Evolutionary conservation across 352 stramenopile species (phyloP).

Genomic region (Phytophthora lateralis): DNA sequence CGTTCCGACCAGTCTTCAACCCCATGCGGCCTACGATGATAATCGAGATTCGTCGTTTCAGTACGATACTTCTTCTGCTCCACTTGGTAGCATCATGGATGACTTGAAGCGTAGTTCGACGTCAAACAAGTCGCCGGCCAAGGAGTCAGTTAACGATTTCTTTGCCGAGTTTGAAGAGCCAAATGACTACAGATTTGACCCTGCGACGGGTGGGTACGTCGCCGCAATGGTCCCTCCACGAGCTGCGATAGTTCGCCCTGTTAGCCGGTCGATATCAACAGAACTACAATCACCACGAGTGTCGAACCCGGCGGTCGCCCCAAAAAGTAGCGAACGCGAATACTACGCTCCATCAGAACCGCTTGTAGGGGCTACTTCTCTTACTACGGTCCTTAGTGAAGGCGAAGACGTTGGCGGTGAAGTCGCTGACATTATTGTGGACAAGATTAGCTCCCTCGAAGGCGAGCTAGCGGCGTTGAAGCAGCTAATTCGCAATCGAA

Average conservation of each 20-base stretch:
- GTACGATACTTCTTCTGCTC: conserved; percentile 10
- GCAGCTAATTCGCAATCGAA: conserved; percentile 63
- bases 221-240: conserved; percentile 24
- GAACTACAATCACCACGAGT: conserved; percentile 3
- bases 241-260: conserved; percentile 5
- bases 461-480: conserved; percentile 71
- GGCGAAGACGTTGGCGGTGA: conserved; percentile 39
- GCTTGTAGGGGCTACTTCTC: background rate
- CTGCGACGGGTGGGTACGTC: conserved; percentile 61
- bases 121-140: conserved; percentile 10
- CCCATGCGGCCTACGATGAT: conserved; percentile 14
- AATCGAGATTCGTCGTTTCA: conserved; percentile 8
- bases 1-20: conserved; percentile 44
- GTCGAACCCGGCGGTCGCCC: background rate
- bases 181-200: conserved; percentile 81
- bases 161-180: conserved; percentile 79
- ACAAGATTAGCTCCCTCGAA: conserved; percentile 82
- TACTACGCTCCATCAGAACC: conserved; percentile 1
- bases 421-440: conserved; percentile 73
- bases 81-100: conserved; percentile 64
- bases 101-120: conserved; percentile 43
- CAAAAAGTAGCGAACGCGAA: conserved; percentile 1
- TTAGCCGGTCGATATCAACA: conserved; percentile 12
- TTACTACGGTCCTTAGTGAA: background rate
- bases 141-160: conserved; percentile 67